Base-by-base conservation (phyloP, 257 asterid species). In the Eustoma russellianum region DNA sequence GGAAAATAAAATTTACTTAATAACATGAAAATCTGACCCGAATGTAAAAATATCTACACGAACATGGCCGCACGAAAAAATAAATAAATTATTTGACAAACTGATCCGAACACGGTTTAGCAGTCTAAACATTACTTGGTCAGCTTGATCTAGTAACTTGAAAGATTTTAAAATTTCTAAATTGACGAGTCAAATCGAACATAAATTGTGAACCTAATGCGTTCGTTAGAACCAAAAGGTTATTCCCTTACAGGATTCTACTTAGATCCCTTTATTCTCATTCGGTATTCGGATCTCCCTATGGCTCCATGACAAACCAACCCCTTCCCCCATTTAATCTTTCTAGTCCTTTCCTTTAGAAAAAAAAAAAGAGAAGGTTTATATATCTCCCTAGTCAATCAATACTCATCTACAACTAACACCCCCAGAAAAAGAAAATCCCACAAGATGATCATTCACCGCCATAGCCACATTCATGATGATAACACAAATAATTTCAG, bases 251-350 rank as follows among this genome's bases (percentile, higher is more conserved):
- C 60, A 15, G 66, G 84, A 87, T 81, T 77, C 93, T 66, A 15
- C 49, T 49, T 65, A 69, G 90, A 79, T 77, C 79, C 93, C 74
- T 77, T 78, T 77, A 70, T 81, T 73, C 79, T 50, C 24, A 33
- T 59, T 61, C 52, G 34, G 45, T 61, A 64, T 76, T 60, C 78
- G 77, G 70, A 73, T 75, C 75, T 67, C 59, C 73, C 82, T 57
- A 68, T 60, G 82, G 12, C 66, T 63, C 33, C 33, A 53, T 53
- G 73, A 77, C 66, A 66, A 62, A 66, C 50, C 56, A 51, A 56
- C 48, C 18, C 41, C 53, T 7, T 1, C 40, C 48, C 63, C 46
- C 13, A 47, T 13, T 14, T 47, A 33, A 47, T 16, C 38, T 48
- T 24, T 24, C 30, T 24, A 24, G 13, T 34, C 15, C 44, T 2